phyloP scores from a whole-genome alignment of 2,329 filamentous ascomycete genomes.

The Hypomyces perniciosus region DNA sequence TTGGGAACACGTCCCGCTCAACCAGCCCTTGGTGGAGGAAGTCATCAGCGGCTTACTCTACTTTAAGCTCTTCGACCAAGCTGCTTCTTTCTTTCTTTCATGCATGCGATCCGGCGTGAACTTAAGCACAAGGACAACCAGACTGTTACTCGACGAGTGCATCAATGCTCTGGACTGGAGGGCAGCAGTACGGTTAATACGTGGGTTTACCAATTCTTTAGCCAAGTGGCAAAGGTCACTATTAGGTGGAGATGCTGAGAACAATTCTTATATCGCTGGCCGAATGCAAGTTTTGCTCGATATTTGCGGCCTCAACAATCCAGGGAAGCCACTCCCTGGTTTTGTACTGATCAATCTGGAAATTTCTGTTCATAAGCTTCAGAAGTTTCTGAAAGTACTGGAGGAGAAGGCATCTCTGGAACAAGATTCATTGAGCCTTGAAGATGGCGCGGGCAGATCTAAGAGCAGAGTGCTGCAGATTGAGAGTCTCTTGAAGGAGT shows the following conservation, averaged over 20 bases:
- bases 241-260: slow-evolving; percentile 15
- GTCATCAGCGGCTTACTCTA: slow-evolving; percentile 44
- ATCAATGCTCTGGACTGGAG: slow-evolving; percentile 36
- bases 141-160: slow-evolving; percentile 36
- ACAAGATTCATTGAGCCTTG: neutral
- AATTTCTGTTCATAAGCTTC: slow-evolving; percentile 19
- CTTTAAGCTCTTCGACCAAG: slow-evolving; percentile 40
- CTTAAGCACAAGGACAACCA: slow-evolving; percentile 27
- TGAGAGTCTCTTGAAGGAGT: slow-evolving; percentile 30
- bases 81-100: slow-evolving; percentile 35
- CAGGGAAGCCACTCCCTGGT: neutral
- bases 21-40: slow-evolving; percentile 36
- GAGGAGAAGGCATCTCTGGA: slow-evolving; percentile 12
- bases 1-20: slow-evolving; percentile 35
- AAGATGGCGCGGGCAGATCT: slow-evolving; percentile 4
- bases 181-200: slow-evolving; percentile 26
- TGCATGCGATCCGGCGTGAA: slow-evolving; percentile 31
- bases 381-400: slow-evolving; percentile 20
- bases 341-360: slow-evolving; percentile 21
- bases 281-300: slow-evolving; percentile 32
- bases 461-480: slow-evolving; percentile 27
- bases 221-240: slow-evolving; percentile 24
- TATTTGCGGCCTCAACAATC: slow-evolving; percentile 25
- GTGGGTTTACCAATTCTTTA: slow-evolving; percentile 21
- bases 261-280: slow-evolving; percentile 23